Evolutionary conservation across 2,329 filamentous ascomycete species (phyloP).

Genomic region (Colletotrichum gigasporum): DNA sequence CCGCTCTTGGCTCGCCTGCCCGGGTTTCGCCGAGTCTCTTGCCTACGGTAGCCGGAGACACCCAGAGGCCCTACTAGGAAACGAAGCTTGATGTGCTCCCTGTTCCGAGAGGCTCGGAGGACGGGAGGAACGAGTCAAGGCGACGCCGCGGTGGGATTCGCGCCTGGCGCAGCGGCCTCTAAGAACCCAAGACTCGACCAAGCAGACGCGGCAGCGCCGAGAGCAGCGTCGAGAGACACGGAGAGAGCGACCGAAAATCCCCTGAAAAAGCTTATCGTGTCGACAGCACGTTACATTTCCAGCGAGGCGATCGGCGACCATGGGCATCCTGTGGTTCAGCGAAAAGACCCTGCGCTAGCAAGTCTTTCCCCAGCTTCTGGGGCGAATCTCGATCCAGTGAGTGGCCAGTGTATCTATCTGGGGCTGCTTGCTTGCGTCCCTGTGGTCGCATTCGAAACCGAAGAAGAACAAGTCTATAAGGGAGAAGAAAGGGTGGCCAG

Average conservation of each 20-base stretch:
- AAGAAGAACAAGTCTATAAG: too few species aligned
- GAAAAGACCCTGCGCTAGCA: not conserved
- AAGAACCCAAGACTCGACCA: not conserved
- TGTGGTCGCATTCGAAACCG: not conserved
- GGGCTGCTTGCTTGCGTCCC: not conserved
- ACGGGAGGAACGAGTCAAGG: slow-evolving; percentile 25
- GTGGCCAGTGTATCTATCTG: too few species aligned
- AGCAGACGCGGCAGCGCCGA: slow-evolving; percentile 18
- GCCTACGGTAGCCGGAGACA: not conserved
- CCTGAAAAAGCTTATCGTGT: slow-evolving; percentile 17
- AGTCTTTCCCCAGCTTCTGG: not conserved
- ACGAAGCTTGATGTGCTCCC: slow-evolving; percentile 9
- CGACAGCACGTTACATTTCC: slow-evolving; percentile 20
- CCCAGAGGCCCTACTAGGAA: not conserved
- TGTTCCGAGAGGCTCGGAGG: not conserved
- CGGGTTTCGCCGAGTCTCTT: slow-evolving; percentile 10
- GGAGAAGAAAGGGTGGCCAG: too few species aligned
- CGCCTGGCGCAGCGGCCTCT: slow-evolving; percentile 18
- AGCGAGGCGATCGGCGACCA: not conserved
- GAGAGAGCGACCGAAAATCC: not conserved
- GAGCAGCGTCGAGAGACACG: slow-evolving; percentile 1
- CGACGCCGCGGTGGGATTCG: slow-evolving; percentile 18
- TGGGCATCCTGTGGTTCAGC: not conserved
- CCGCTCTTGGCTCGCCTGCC: slow-evolving; percentile 2
- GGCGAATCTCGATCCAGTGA: not conserved